Evolutionary conservation across 768 basidiomycete genomes (phyloP).

Genomic region (Trametes elegans): DNA sequence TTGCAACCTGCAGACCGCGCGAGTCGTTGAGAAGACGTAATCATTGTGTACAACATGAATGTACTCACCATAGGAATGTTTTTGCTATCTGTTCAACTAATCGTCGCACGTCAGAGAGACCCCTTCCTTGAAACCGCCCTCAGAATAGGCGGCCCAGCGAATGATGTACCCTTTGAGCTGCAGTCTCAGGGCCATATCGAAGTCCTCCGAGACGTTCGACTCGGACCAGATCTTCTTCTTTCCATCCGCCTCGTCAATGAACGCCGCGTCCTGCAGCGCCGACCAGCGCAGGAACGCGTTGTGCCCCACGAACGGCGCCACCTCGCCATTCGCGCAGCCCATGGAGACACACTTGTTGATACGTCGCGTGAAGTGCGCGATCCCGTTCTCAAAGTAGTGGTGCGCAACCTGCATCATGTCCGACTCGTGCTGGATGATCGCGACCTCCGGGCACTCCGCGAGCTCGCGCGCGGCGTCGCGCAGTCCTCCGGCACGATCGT

Average conservation of each 20-base stretch:
- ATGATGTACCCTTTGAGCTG: constrained; percentile 69
- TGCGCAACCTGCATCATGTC: constrained; percentile 90
- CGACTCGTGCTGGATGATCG: constrained; percentile 90
- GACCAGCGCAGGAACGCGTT: constrained; percentile 93
- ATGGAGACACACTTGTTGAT: constrained; percentile 85
- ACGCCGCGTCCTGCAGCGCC: constrained; percentile 83
- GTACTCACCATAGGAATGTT: constrained; percentile 74
- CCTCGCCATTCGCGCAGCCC: constrained; percentile 79
- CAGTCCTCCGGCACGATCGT: constrained; percentile 85
- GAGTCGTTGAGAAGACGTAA: no score
- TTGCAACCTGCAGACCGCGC: constrained; percentile 71
- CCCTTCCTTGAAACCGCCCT: constrained; percentile 88
- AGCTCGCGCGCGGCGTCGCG: constrained; percentile 88
- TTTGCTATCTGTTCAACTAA: constrained; percentile 91
- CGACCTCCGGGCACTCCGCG: constrained; percentile 76
- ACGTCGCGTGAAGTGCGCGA: constrained; percentile 83
- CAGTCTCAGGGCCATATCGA: constrained; percentile 76
- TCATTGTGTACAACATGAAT: no score
- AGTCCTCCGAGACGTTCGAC: constrained; percentile 79
- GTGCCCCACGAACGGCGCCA: constrained; percentile 83
- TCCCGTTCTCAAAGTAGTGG: constrained; percentile 92
- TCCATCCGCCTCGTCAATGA: constrained; percentile 63
- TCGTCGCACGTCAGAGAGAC: constrained; percentile 90
- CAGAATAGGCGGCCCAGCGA: constrained; percentile 83
- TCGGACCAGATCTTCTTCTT: constrained; percentile 81